Conservation (phyloP, 768 basidiomycete genomes). For the Rhodotorula sphaerocarpa region DNA sequence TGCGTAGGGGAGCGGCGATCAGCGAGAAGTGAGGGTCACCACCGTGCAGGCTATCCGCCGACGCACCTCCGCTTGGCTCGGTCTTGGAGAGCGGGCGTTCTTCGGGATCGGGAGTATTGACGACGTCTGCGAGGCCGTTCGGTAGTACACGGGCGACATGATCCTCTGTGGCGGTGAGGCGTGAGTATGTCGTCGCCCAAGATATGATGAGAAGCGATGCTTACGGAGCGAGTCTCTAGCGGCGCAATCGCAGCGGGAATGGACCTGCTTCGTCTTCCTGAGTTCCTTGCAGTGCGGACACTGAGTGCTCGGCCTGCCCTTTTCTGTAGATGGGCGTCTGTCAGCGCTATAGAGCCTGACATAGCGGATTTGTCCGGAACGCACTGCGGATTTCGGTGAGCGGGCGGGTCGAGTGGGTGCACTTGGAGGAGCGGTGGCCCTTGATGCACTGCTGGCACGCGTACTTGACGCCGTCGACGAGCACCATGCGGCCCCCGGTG, state of each 20-base stretch:
- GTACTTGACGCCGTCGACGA: constrained; percentile 33
- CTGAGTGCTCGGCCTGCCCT: constrained; percentile 32
- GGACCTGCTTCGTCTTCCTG: constrained; percentile 27
- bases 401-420: constrained; percentile 27
- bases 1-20: not conserved
- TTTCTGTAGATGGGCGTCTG: constrained; percentile 1
- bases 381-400: constrained; percentile 33
- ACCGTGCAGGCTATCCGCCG: too few relatives aligned
- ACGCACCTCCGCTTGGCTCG: constrained; percentile 15
- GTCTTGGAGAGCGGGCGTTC: not conserved
- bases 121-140: constrained; percentile 18
- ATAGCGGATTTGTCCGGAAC: not conserved
- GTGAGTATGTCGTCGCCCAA: not conserved
- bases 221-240: constrained; percentile 8
- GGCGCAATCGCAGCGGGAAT: constrained; percentile 28
- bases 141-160: constrained; percentile 9
- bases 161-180: not conserved
- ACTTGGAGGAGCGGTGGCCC: constrained; percentile 30
- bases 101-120: not conserved
- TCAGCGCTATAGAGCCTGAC: not conserved
- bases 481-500: constrained; percentile 7
- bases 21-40: not conserved
- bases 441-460: constrained; percentile 33
- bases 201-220: not conserved
- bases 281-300: constrained; percentile 30